phyloP scores from a whole-genome alignment of 208 protist species.

The Porcisia deanei region DNA sequence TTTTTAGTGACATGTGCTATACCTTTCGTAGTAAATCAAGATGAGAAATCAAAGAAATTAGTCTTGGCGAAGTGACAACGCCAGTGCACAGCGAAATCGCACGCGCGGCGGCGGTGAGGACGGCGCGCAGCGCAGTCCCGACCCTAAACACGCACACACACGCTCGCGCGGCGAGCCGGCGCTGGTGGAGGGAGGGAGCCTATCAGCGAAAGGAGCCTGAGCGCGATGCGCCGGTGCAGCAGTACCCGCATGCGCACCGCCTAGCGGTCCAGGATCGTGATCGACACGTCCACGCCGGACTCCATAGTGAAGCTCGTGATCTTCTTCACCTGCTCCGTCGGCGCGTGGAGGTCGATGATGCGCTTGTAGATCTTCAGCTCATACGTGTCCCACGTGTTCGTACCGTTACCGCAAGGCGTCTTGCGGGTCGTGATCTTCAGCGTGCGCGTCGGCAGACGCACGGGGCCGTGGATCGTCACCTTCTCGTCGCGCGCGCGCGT shows the following conservation, averaged over 20 bases:
- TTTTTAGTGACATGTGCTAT: not conserved
- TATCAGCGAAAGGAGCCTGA: not conserved
- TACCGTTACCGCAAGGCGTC: slow-evolving; percentile 99
- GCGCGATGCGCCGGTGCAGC: not conserved
- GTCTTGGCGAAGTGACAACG: slow-evolving; percentile 36
- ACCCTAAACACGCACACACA: not conserved
- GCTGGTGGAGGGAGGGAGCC: not conserved
- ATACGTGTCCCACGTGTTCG: slow-evolving; percentile 99
- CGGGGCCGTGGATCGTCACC: slow-evolving; percentile 96
- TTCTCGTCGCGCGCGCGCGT: slow-evolving; percentile 94
- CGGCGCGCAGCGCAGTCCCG: slow-evolving; percentile 4
- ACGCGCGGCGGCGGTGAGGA: slow-evolving; percentile 3
- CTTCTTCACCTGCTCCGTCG: slow-evolving; percentile 88
- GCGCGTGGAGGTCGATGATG: slow-evolving; percentile 97
- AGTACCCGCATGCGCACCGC: slow-evolving; percentile 1
- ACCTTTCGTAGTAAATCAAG: not conserved
- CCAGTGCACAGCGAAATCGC: slow-evolving; percentile 18
- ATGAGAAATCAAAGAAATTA: slow-evolving; percentile 20
- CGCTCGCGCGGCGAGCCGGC: slow-evolving; percentile 2
- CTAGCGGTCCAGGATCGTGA: slow-evolving; percentile 75
- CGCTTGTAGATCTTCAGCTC: slow-evolving; percentile 99
- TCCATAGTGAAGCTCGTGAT: slow-evolving; percentile 93
- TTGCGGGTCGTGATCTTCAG: slow-evolving; percentile 99
- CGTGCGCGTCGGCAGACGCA: slow-evolving; percentile 98
- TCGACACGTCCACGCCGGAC: slow-evolving; percentile 86